A percentile compares a stretch with the other conserved stretches of the same genome.
These are phyloP conservation scores for Chytriomyces confervae DNA, from an alignment of 192 early-diverging fungal species.

Conservation along the genomic window DNA sequence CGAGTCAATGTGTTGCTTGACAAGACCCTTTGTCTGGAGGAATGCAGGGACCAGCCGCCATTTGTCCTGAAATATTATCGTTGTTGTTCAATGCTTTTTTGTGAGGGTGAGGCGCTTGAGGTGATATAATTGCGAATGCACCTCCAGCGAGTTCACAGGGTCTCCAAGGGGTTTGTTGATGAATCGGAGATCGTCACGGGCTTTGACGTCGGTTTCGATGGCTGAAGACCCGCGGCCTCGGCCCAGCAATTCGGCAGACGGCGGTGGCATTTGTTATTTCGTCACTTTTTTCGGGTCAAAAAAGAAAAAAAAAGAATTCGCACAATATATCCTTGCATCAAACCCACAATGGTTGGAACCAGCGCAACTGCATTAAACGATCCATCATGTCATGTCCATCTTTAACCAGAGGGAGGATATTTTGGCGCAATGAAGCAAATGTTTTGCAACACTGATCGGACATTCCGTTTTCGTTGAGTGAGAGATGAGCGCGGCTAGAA, in stretches of 20 bases:
- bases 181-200: constrained; percentile 62
- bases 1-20: constrained; percentile 99
- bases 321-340: background rate
- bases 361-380: no score
- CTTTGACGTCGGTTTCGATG: constrained; percentile 58
- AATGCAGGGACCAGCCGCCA: constrained; percentile 98
- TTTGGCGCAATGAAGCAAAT: no score
- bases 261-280: background rate
- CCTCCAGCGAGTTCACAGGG: constrained; percentile 64
- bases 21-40: constrained; percentile 93
- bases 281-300: background rate
- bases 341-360: no score
- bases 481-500: no score
- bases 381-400: no score
- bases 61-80: constrained; percentile 76
- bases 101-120: background rate
- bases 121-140: constrained; percentile 3
- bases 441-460: no score
- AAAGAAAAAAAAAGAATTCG: background rate
- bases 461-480: no score
- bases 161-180: constrained; percentile 60
- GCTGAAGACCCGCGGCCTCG: constrained; percentile 57
- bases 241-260: background rate
- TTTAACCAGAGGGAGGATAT: no score
- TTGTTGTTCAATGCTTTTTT: background rate